Base-by-base conservation (phyloP, 139 green algal species). In the Coccomyxa sp. region DNA sequence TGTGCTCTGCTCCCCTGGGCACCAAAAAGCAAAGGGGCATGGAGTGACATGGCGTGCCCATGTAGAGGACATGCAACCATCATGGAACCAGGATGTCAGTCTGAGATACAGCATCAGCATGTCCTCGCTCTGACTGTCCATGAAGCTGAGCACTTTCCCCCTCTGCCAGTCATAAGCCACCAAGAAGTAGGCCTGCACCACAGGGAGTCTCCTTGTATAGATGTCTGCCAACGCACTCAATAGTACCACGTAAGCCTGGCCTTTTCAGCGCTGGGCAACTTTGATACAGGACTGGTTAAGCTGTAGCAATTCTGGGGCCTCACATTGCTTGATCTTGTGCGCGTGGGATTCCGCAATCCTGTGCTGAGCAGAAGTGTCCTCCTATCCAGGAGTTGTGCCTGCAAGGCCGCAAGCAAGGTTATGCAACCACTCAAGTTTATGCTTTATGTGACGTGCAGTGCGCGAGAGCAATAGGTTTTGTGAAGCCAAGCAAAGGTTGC, bases 351-450 rank as follows among this genome's bases (percentile, higher is more conserved):
- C 0, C n/a, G 55, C 36, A 36, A 36, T 18, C 79, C 74, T n/a
- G 79, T 31, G 31, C 54, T 71, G 34, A 83, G 50, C 64, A 83
- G 58, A 39, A 83, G 73, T 29, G 69, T 55, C 8, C 68, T 8
- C 7, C 68, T 44, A 18, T 83, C 79, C 33, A 83, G 39, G 27
- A 83, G 79, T 31, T 83, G 79, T 29, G 54, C 79, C 79, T 83
- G 79, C 50, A 55, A n/a, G n/a, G 16, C n/a, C n/a, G n/a, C n/a
- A n/a, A n/a, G n/a, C n/a, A n/a, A n/a, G n/a, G n/a, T n/a, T n/a
- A n/a, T n/a, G n/a, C n/a, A n/a, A n/a, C n/a, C n/a, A n/a, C n/a
- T n/a, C n/a, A n/a, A n/a, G n/a, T n/a, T n/a, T n/a, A n/a, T n/a
- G n/a, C n/a, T n/a, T n/a, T n/a, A n/a, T n/a, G n/a, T n/a, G n/a